Evolutionary conservation across 306 rosid species (phyloP).

Genomic region (Glycyrrhiza uralensis): DNA sequence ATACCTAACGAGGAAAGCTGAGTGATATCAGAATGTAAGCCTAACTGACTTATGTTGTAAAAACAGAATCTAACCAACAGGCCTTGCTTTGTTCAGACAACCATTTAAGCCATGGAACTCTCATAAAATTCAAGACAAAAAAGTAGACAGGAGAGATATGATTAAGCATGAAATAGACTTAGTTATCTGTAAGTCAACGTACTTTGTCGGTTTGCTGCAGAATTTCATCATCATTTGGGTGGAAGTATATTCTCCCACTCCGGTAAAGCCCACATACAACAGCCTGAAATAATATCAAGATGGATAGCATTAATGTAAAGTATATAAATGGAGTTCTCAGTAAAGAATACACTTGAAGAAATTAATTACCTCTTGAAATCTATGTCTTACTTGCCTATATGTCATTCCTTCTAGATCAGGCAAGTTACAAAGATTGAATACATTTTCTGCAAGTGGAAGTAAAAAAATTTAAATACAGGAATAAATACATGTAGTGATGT

Average conservation of each 20-base stretch:
- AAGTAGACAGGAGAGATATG: not conserved
- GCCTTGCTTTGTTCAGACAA: not conserved
- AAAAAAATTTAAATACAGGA: conserved; percentile 20
- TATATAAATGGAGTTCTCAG: not conserved
- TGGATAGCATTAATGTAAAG: conserved; percentile 15
- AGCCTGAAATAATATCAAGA: conserved; percentile 57
- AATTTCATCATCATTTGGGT: conserved; percentile 77
- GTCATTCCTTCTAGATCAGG: conserved; percentile 63
- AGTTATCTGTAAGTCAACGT: conserved; percentile 26
- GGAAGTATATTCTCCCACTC: conserved; percentile 76
- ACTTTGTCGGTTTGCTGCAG: conserved; percentile 85
- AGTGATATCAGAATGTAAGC: not conserved
- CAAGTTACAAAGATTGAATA: conserved; percentile 70
- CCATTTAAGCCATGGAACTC: not conserved
- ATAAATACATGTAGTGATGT: not conserved
- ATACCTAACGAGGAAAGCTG: conserved; percentile 50
- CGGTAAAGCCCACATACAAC: conserved; percentile 89
- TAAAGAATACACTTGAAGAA: conserved; percentile 12
- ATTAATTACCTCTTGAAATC: conserved; percentile 63
- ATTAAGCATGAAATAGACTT: conserved; percentile 6
- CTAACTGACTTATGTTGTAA: not conserved
- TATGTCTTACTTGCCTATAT: conserved; percentile 62
- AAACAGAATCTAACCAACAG: not conserved
- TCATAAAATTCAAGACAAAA: not conserved
- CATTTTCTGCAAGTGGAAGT: conserved; percentile 72